Base-by-base conservation (phyloP, 306 rosid genomes). In the Canavalia ensiformis region DNA sequence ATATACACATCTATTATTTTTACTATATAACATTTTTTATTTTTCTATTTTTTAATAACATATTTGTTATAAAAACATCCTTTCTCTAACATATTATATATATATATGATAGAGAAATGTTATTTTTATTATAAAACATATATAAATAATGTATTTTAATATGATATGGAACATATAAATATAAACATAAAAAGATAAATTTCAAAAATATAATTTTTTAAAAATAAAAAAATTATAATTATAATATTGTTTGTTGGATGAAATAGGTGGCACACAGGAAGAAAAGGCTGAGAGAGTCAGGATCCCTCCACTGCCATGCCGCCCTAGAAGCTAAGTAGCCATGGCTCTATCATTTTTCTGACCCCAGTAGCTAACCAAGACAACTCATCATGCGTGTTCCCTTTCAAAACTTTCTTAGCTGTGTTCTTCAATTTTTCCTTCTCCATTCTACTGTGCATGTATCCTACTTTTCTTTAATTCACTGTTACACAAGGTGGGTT, bases 301-400 rank as follows among this genome's bases (percentile, higher is more conserved):
- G 73, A 54, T 47, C 66, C 68, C 56, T 45, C 73, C 75, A 46
- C 88, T 84, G 88, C 80, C 79, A 85, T 81, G 95, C 91, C 90
- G 89, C 86, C 90, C 94, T 83, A 83, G 0, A 34, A 75, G 64
- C 68, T 75, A 75, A 1, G 60, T 60, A 47, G 75, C 69, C 81
- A 83, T 50, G 81, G 28, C 50, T 76, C 76, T 76, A 44, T 77
- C 86, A 85, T 62, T 62, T 83, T 83, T 91, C 90, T 88, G 81
- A 88, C 65, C 86, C 89, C 45, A 67, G 7, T 47, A 39, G 52
- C 56, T 42, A 72, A 56, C 68, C 80, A 87, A 67, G 28, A 78
- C 74, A 63, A 74, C 49, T 64, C 86, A 73, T 56, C 79, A 74
- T 39, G 72, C 85, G 42, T 64, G 64, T 64, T 60, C 68, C 80